Evolutionary conservation across 2,329 filamentous ascomycete species (phyloP).

Genomic region (Ceratocystis colombiana): DNA sequence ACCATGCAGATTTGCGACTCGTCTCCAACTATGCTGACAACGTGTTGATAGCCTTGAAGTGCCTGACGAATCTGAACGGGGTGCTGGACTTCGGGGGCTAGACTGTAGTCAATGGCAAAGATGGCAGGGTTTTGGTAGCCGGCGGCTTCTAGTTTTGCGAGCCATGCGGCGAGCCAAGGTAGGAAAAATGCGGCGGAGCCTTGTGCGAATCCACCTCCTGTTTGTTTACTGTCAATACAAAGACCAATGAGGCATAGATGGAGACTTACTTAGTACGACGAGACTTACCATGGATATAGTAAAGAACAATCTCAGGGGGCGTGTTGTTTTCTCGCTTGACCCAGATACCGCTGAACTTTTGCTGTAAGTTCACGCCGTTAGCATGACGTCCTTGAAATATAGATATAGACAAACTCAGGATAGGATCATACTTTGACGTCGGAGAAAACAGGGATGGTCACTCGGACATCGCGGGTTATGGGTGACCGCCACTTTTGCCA

Average conservation of each 20-base stretch:
- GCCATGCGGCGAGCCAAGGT: conserved; percentile 68
- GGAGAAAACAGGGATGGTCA: conserved; percentile 51
- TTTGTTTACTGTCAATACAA: conserved; percentile 9
- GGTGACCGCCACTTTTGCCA: conserved; percentile 54
- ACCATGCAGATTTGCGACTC: conserved; percentile 57
- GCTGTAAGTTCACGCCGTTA: conserved; percentile 22
- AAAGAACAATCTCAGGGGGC: conserved; percentile 65
- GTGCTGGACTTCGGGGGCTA: conserved; percentile 58
- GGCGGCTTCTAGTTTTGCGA: conserved; percentile 50
- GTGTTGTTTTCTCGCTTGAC: conserved; percentile 50
- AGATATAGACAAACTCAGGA: neutral
- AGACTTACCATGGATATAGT: conserved; percentile 63
- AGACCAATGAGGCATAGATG: neutral
- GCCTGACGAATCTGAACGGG: conserved; percentile 64
- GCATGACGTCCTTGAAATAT: neutral
- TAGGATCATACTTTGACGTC: conserved; percentile 29
- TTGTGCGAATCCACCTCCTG: conserved; percentile 74
- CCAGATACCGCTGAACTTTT: conserved; percentile 57
- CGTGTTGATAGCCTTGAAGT: conserved; percentile 59
- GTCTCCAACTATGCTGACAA: conserved; percentile 49
- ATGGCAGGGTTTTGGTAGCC: conserved; percentile 68
- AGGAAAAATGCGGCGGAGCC: conserved; percentile 75
- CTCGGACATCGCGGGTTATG: conserved; percentile 51
- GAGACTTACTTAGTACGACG: neutral
- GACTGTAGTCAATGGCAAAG: conserved; percentile 69